Evolutionary conservation across 352 stramenopile species (phyloP), one percentile per base, ranked within the genome.

Genomic region (Porosira glacialis): DNA sequence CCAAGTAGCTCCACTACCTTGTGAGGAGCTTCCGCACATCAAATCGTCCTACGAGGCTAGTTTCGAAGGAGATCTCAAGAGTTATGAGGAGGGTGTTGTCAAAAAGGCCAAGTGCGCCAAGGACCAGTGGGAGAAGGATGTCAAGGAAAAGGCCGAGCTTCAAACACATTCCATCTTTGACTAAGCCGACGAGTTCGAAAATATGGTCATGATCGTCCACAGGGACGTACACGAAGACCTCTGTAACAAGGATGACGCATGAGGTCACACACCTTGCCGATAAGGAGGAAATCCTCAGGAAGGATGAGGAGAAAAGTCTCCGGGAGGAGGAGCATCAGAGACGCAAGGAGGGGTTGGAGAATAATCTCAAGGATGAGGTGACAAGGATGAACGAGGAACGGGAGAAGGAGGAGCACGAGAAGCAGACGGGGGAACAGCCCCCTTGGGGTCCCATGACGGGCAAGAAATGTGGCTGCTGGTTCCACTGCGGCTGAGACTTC

Each of bases 1-100:
- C 93, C 1, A 95, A 95, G 58, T 88, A 93, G 21, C 83, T 98
- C 5, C 95, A 98, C 83, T 97, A 98, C 81, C 92, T 97, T 59
- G 93, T 96, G 95, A 97, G 63, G 94, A 97, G 67, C 83, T 96
- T 61, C 92, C 93, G 26, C 89, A 96, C 53, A 85, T 97, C 71
- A 91, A 88, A 68, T 67, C 74, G 31, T 64, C 74, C 17, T 87
- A 88, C 68, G 83, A 96, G 66, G 80, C 92, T 52, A 88, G 93
- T 39, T 72, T 88, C 11, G 83, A 92, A 43, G 52, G 88, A 58
- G 93, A 96, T 28, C 93, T 94, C 59, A 78, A 92, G 35, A 70
- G 74, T 11, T 88, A 95, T 62, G 89, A 97, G 59, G 80, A 90
- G 41, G 83, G 87, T 35, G 80, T 84, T 59, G 66, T 89, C 21